Evolutionary conservation across 192 early-diverging fungal species (phyloP), one percentile per base, ranked within the genome.

Genomic region (Coemansia aciculifera): DNA sequence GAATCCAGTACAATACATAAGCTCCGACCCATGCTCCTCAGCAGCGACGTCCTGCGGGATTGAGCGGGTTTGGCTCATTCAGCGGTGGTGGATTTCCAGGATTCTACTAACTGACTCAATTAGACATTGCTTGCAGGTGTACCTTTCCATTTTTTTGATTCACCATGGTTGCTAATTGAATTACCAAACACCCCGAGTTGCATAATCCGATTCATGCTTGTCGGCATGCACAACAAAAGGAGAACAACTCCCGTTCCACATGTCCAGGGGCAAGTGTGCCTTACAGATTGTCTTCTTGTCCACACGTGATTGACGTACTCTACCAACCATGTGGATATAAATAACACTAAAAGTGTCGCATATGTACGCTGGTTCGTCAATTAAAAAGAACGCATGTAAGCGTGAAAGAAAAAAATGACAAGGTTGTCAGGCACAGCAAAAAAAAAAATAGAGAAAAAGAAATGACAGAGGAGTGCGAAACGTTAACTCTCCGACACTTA

Each of bases 1-100:
- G 74, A 98, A 98, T 5, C 82, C 80, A 56, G 87, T 81, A 40
- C 89, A 86, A 66, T 88, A 88, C n/a, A 89, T 72, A 15, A 94
- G 83, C 73, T 89, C 87, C 12, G 98, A 70, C 1, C 92, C 92
- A 56, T 93, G 91, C 68, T 96, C 91, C 15, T 34, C 63, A 17
- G 97, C 97, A 27, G 27, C 27, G 27, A 27, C 27, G 27, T 27
- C 27, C 27, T 27, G 27, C 27, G 27, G 27, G 27, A 27, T 27
- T 27, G 27, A 27, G 27, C 27, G 27, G 27, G 27, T 27, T 36
- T 36, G 34, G 8, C 34, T 36, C 1, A 36, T 36, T 36, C 34
- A 0, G 6, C 6, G 6, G 34, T 36, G 8, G 34, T 5, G 5
- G 34, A 36, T 36, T 36, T 36, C 34, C 34, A 36, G 34, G 1